phyloP scores from a whole-genome alignment of 2,329 filamentous ascomycete species.

The Rasamsonia emersonii region DNA sequence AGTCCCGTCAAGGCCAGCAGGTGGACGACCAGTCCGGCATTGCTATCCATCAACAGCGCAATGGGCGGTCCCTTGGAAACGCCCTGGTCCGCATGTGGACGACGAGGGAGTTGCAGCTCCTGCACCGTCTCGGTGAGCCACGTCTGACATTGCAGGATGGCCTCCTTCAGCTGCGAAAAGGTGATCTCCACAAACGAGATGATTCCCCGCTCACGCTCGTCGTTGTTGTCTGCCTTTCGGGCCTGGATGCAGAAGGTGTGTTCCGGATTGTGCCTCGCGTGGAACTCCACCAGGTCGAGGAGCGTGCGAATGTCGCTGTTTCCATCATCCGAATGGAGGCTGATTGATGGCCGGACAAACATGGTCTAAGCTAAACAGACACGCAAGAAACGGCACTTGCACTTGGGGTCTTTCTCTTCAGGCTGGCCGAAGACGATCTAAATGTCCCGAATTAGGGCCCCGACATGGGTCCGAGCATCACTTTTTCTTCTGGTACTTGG shows the following conservation, averaged over 20 bases:
- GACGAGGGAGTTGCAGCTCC: background rate
- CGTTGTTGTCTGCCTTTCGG: background rate
- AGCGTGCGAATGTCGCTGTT: conserved; percentile 1
- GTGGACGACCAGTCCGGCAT: conserved; percentile 5
- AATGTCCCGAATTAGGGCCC: too few species aligned
- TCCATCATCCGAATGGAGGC: background rate
- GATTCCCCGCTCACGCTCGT: background rate
- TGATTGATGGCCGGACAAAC: conserved; percentile 1
- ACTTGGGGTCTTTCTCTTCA: too few species aligned
- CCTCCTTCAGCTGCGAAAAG: conserved; percentile 2
- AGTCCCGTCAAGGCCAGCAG: conserved; percentile 4
- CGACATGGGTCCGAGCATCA: too few species aligned
- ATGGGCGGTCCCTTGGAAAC: background rate
- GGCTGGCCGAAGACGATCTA: too few species aligned
- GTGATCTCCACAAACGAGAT: background rate
- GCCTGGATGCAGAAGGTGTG: conserved; percentile 5
- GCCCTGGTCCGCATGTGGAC: background rate
- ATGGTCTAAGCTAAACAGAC: too few species aligned
- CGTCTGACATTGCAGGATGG: background rate
- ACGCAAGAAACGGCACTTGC: too few species aligned
- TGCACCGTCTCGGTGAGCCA: conserved; percentile 4
- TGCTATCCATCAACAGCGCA: conserved; percentile 5
- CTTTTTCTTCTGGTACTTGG: too few species aligned
- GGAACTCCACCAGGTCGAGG: conserved; percentile 4
- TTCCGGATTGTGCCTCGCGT: conserved; percentile 2